A percentile compares a stretch with the other conserved stretches of the same genome.
Evolutionary conservation across 208 protist genomes (phyloP).

Genomic region (Trypanosoma theileri): DNA sequence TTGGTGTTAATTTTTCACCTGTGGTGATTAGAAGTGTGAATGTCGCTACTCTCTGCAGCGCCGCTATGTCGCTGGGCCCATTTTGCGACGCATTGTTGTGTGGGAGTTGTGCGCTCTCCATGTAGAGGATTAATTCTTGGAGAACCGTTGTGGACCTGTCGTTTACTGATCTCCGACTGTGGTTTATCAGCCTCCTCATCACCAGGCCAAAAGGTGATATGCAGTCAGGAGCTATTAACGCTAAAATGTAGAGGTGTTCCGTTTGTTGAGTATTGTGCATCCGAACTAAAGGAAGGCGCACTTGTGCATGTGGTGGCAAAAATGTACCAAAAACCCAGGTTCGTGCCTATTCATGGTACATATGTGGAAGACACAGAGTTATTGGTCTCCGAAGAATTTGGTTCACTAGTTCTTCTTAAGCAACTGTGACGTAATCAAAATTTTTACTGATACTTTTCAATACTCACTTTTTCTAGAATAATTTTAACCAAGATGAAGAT

Average conservation of each 20-base stretch:
- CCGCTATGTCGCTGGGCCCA: background rate
- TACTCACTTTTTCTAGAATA: too few species aligned
- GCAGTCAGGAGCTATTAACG: conserved; percentile 39
- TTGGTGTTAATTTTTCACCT: conserved; percentile 4
- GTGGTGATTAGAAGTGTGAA: conserved; percentile 13
- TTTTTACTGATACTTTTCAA: conserved; percentile 5
- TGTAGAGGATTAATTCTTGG: conserved; percentile 59
- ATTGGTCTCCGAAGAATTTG: conserved; percentile 74
- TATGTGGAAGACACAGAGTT: conserved; percentile 83
- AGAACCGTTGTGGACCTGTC: conserved; percentile 73
- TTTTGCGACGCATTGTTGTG: conserved; percentile 54
- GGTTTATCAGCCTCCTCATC: conserved; percentile 41
- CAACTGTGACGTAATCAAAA: conserved; percentile 20
- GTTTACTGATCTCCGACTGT: conserved; percentile 66
- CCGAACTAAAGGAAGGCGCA: conserved; percentile 51
- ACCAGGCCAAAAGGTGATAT: conserved; percentile 16
- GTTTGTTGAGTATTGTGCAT: conserved; percentile 56
- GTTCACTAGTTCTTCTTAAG: conserved; percentile 55
- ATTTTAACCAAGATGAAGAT: too few species aligned
- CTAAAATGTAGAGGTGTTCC: conserved; percentile 63
- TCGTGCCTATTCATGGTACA: conserved; percentile 65
- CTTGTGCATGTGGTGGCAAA: conserved; percentile 84
- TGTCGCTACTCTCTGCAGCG: conserved; percentile 2
- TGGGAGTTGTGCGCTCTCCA: conserved; percentile 75
- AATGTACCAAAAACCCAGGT: conserved; percentile 70